Conservation (phyloP, 805 yeast genomes). For the Teunomyces kruisii region DNA sequence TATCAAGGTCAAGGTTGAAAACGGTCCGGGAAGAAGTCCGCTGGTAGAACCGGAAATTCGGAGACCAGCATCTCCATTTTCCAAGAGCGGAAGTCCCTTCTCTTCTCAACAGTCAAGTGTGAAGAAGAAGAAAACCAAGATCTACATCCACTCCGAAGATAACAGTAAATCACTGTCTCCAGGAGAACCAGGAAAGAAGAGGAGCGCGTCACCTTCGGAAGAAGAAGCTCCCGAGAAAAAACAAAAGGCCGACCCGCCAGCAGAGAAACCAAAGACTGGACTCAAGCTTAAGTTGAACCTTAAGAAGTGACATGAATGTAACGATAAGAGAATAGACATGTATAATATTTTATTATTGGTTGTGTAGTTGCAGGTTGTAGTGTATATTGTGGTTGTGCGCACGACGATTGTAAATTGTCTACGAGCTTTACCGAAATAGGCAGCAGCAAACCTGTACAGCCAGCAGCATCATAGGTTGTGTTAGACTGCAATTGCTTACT, state of each 20-base stretch:
- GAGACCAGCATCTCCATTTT: constrained; percentile 13
- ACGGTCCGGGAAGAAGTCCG: constrained; percentile 5
- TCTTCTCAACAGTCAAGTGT: constrained; percentile 7
- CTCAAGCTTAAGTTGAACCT: constrained; percentile 15
- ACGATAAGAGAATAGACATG: constrained; percentile 7
- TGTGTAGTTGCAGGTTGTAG: neutral
- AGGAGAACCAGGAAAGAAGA: neutral
- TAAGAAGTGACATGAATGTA: constrained; percentile 9
- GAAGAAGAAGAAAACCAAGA: constrained; percentile 26
- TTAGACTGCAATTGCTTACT: neutral
- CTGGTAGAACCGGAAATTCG: constrained; percentile 13
- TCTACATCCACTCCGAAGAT: constrained; percentile 24
- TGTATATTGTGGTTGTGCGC: neutral
- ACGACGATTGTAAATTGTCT: neutral
- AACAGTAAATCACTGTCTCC: constrained; percentile 10
- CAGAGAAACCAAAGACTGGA: constrained; percentile 10
- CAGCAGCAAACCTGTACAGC: neutral
- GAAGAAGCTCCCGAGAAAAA: constrained; percentile 10
- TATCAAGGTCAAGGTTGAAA: constrained; percentile 3
- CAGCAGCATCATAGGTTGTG: neutral
- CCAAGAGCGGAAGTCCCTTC: constrained; percentile 20
- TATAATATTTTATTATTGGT: constrained; percentile 1
- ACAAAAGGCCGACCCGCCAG: constrained; percentile 8
- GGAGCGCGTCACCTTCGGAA: neutral
- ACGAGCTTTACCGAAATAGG: neutral